Conservation (phyloP, 208 protist genomes). For the Phytomonas serpens region DNA sequence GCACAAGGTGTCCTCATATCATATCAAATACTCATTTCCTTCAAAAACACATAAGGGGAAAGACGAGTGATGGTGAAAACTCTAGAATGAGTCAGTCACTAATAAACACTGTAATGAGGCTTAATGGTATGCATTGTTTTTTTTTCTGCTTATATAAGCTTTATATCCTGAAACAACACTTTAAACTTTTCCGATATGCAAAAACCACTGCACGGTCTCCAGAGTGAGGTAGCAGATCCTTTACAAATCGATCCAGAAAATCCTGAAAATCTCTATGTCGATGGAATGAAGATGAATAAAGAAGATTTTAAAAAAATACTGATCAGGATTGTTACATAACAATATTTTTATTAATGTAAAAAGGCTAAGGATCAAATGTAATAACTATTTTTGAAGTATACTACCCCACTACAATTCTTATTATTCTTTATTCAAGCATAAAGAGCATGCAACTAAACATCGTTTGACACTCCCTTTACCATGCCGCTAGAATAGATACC, state of each 20-base stretch:
- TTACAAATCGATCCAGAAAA: neutral
- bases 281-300: constrained; percentile 10
- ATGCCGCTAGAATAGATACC: neutral
- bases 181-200: neutral
- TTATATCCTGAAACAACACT: neutral
- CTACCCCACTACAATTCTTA: neutral
- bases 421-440: neutral
- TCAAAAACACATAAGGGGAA: neutral
- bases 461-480: neutral
- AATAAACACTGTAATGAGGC: neutral
- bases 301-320: constrained; percentile 10
- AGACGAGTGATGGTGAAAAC: neutral
- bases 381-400: neutral
- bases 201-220: neutral
- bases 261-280: neutral
- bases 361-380: neutral
- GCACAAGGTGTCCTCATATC: neutral
- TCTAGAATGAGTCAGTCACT: neutral
- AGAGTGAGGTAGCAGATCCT: neutral
- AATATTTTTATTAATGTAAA: neutral
- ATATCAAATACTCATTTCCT: neutral
- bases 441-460: neutral
- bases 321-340: neutral
- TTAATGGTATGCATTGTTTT: neutral
- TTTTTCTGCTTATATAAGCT: neutral